Evolutionary conservation across 192 early-diverging fungal species (phyloP).

Genomic region (Phycomyces blakesleeanus): DNA sequence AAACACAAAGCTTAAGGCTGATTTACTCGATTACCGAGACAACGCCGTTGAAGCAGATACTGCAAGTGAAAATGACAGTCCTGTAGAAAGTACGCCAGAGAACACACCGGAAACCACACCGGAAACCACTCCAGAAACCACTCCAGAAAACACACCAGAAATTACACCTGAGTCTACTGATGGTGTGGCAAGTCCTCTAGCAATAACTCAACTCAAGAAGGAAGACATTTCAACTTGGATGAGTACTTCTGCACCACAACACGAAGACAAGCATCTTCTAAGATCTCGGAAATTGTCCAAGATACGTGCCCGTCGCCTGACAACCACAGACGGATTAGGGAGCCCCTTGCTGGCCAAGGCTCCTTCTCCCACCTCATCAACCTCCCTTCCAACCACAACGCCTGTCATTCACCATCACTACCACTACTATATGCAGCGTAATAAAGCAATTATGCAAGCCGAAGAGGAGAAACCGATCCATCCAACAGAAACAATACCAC

Average conservation of each 20-base stretch:
- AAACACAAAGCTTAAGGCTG: conserved; percentile 45
- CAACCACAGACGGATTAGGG: not conserved
- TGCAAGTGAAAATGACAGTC: not conserved
- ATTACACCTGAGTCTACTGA: no score
- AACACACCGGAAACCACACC: no score
- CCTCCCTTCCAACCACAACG: conserved; percentile 4
- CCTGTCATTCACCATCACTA: conserved; percentile 34
- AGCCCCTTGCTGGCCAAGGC: conserved; percentile 2
- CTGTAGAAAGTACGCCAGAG: no score
- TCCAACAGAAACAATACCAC: not conserved
- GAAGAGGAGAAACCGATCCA: not conserved
- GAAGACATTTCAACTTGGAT: not conserved
- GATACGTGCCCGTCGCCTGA: not conserved
- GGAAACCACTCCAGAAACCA: no score
- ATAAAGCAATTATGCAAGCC: not conserved
- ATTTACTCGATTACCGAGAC: conserved; percentile 36
- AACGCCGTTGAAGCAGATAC: not conserved
- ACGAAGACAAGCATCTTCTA: conserved; percentile 3
- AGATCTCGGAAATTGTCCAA: not conserved
- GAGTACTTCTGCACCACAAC: not conserved
- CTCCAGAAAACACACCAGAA: no score
- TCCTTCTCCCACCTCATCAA: conserved; percentile 5
- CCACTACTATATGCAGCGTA: conserved; percentile 27
- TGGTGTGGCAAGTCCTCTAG: no score
- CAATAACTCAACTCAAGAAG: not conserved